Evolutionary conservation across 2,329 filamentous ascomycete genomes (phyloP).

Genomic region (Blastomyces emzantsi): DNA sequence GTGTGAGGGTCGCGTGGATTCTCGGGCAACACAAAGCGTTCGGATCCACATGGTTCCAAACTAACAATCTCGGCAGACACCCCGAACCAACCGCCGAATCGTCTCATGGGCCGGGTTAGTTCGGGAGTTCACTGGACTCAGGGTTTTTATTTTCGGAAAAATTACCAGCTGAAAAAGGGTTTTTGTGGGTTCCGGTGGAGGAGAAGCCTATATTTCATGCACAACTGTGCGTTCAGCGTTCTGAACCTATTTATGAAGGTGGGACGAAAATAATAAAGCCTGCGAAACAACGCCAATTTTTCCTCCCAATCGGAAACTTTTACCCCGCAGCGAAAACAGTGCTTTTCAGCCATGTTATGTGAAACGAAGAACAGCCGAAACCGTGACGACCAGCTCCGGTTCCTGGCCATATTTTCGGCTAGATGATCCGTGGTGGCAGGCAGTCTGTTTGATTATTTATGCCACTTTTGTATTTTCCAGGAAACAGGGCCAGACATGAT

Average conservation of each 20-base stretch:
- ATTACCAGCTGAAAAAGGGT: no score
- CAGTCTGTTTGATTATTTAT: not conserved
- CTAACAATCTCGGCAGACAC: not conserved
- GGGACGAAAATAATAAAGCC: not conserved
- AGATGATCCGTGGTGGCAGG: not conserved
- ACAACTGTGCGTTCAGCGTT: not conserved
- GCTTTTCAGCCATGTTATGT: not conserved
- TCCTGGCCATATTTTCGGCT: not conserved
- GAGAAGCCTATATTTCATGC: not conserved
- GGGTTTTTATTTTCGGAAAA: not conserved
- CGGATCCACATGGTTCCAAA: not conserved
- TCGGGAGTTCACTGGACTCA: not conserved
- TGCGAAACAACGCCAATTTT: not conserved
- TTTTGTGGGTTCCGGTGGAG: no score
- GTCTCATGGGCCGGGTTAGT: not conserved
- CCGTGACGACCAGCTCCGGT: not conserved
- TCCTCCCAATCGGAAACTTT: not conserved
- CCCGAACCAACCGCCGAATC: not conserved
- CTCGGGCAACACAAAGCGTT: not conserved
- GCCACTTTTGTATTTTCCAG: not conserved
- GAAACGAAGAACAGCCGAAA: not conserved
- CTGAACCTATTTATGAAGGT: not conserved
- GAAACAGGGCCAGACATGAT: not conserved
- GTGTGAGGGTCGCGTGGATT: constrained; percentile 2
- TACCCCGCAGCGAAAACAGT: not conserved